Evolutionary conservation across 768 basidiomycete genomes (phyloP).

Genomic region (Crassisporium funariophilum): DNA sequence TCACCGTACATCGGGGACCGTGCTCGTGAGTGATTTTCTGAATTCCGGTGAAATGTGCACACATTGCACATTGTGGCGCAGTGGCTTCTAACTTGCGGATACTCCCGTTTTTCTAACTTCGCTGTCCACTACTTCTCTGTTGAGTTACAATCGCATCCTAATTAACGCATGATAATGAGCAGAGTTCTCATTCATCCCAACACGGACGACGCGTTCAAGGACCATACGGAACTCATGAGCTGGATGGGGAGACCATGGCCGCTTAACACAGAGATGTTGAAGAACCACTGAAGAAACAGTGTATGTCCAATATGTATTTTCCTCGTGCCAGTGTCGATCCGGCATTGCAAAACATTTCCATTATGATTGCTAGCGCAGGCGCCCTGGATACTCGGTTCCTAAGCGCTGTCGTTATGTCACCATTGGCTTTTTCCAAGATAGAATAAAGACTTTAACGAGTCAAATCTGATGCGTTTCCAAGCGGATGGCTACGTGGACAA

Average conservation of each 20-base stretch:
- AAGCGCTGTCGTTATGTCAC: too few species aligned
- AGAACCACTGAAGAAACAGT: constrained; percentile 10
- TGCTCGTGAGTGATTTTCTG: constrained; percentile 55
- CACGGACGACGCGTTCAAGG: constrained; percentile 53
- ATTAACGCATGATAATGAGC: constrained; percentile 1
- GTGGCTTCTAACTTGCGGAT: not conserved
- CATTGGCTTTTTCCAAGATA: too few species aligned
- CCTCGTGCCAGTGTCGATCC: too few species aligned
- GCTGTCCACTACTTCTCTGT: not conserved
- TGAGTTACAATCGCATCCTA: not conserved
- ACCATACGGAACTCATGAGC: constrained; percentile 63
- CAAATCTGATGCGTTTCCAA: too few species aligned
- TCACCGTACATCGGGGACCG: constrained; percentile 67
- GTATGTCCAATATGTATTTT: too few species aligned
- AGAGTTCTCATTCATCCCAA: constrained; percentile 77
- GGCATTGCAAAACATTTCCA: too few species aligned
- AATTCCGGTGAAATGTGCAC: not conserved
- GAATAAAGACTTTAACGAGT: too few species aligned
- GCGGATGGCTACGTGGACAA: too few species aligned
- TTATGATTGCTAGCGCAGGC: too few species aligned
- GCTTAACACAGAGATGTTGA: constrained; percentile 44
- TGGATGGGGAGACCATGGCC: constrained; percentile 73
- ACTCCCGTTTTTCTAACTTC: not conserved
- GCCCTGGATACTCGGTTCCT: too few species aligned
- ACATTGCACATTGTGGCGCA: not conserved